phyloP scores from a whole-genome alignment of 2,329 filamentous ascomycete genomes.

The Calonectria naviculata region DNA sequence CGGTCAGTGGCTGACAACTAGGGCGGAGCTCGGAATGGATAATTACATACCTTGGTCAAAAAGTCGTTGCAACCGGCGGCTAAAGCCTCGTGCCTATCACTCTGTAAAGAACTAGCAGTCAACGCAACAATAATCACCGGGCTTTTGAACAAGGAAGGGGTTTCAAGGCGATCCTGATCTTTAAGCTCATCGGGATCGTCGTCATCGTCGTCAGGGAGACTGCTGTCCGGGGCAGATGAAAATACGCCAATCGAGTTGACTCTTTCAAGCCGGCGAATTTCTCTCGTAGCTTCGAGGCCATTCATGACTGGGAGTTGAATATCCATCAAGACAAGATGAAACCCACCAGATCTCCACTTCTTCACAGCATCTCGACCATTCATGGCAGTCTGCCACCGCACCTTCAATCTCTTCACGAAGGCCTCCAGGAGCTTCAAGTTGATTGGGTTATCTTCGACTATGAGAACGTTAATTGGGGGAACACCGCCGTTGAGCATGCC shows the following conservation, averaged over 20 bases:
- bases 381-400: slow-evolving; percentile 97
- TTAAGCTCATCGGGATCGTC: slow-evolving; percentile 59
- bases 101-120: slow-evolving; percentile 93
- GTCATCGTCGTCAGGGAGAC: slow-evolving; percentile 59
- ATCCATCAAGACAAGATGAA: slow-evolving; percentile 98
- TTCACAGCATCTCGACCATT: slow-evolving; percentile 93
- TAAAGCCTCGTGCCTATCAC: slow-evolving; percentile 92
- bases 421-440: slow-evolving; percentile 93
- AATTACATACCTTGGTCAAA: slow-evolving; percentile 83
- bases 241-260: slow-evolving; percentile 95
- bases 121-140: slow-evolving; percentile 98
- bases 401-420: slow-evolving; percentile 95
- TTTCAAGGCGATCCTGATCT: slow-evolving; percentile 76
- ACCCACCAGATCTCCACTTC: slow-evolving; percentile 93
- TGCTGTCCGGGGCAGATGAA: slow-evolving; percentile 71
- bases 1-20: slow-evolving; percentile 24
- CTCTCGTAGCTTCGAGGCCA: slow-evolving; percentile 92
- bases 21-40: not conserved
- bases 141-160: slow-evolving; percentile 85
- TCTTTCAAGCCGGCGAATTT: slow-evolving; percentile 89
- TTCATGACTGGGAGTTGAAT: slow-evolving; percentile 98
- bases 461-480: slow-evolving; percentile 95
- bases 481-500: slow-evolving; percentile 83
- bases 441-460: slow-evolving; percentile 99
- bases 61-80: slow-evolving; percentile 99